Evolutionary conservation across 352 stramenopile genomes (phyloP), one percentile per base, ranked within the genome.

Genomic region (Phytophthora tentaculata): DNA sequence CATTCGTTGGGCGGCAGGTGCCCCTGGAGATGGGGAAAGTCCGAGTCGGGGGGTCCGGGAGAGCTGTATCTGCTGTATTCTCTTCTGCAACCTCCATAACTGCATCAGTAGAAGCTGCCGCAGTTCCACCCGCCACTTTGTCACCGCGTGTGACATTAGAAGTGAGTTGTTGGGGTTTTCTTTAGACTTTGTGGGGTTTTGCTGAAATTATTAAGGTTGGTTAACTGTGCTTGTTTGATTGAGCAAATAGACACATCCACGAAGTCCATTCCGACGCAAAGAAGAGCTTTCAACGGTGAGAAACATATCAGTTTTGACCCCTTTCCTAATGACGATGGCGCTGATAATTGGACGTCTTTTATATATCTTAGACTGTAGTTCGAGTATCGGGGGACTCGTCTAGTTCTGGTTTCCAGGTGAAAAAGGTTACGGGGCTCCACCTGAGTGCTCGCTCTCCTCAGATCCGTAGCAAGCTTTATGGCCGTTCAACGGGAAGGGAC

Each of bases 11-110:
- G 5, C 64, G 79, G 7, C 58, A 74, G 5, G 56, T 85, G 53
- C 70, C 75, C 39, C 52, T 68, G 4, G 56, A 74, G 32, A 90
- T 90, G 79, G 84, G 80, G 0, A 75, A 53, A 20, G 54, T 92
- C 35, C 81, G 79, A 2, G 59, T 92, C 5, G 84, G 84, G 9
- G 64, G 77, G 5, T 86, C 84, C 2, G 79, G 80, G 1, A 70
- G 77, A 8, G 68, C 80, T 24, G 77, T 86, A 0, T 64, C 73
- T 32, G 71, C 56, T 41, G 37, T 67, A 2, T 66, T 79, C 43
- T 32, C 47, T 35, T 17, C 55, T 44, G 26, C 23, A 43, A 26
- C 26, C 7, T 60, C 64, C 5, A 61, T 17, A 51, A 20, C 44
- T 51, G n/a, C n/a, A 17, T 26, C 44, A 8, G 5, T 5, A 24